Evolutionary conservation across 192 early-diverging fungal genomes (phyloP).

Genomic region (Entrophospora sp.): DNA sequence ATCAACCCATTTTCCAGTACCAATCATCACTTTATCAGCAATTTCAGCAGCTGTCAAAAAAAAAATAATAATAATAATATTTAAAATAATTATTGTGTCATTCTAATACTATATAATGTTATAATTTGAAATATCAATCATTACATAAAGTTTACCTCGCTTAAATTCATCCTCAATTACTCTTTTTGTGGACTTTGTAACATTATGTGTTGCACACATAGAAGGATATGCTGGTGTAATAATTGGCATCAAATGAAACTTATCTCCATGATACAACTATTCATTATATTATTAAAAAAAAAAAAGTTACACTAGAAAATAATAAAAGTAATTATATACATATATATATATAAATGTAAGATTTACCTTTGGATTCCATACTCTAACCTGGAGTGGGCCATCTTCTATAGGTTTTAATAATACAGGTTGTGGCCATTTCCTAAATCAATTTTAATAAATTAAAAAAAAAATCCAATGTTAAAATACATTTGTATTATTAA

Average conservation of each 20-base stretch:
- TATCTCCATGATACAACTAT: slow-evolving; percentile 67
- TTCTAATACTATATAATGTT: background rate
- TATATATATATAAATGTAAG: too few species aligned
- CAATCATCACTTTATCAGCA: slow-evolving; percentile 66
- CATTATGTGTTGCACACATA: slow-evolving; percentile 98
- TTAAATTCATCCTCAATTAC: slow-evolving; percentile 84
- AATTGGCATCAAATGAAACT: slow-evolving; percentile 87
- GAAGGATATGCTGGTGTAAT: slow-evolving; percentile 98
- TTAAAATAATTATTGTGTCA: too few species aligned
- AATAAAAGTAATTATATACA: background rate
- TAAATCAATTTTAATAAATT: too few species aligned
- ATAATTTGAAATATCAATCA: background rate
- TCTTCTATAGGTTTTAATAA: slow-evolving; percentile 80
- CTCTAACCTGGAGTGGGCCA: slow-evolving; percentile 74
- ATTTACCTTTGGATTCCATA: slow-evolving; percentile 93
- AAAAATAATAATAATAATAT: slow-evolving; percentile 1
- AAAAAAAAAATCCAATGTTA: too few species aligned
- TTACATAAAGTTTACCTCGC: too few species aligned
- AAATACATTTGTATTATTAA: too few species aligned
- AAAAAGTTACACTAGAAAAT: background rate
- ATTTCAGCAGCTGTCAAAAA: slow-evolving; percentile 52
- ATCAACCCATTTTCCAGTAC: slow-evolving; percentile 66
- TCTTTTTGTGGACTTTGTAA: slow-evolving; percentile 72
- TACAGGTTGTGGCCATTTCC: slow-evolving; percentile 89
- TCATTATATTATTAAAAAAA: background rate